Percentiles rank a stretch among this genome's conserved stretches.
phyloP scores from a whole-genome alignment of 2,329 filamentous ascomycete genomes.

The Aspergillus sp. region DNA sequence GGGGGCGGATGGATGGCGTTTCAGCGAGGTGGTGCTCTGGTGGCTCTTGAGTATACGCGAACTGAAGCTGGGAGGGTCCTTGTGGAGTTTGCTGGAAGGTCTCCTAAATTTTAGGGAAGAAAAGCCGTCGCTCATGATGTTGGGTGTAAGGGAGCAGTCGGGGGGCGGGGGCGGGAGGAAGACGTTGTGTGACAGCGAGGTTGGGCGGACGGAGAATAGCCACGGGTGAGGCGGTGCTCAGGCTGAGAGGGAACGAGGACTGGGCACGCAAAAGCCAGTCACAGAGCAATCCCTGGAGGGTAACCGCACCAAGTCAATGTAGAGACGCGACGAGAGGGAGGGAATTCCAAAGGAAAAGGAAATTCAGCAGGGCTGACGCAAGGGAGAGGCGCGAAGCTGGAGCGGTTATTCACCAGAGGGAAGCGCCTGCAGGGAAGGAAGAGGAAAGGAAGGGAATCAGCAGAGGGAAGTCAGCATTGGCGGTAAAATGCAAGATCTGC shows the following conservation, averaged over 20 bases:
- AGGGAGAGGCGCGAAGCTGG: slow-evolving; percentile 14
- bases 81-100: slow-evolving; percentile 35
- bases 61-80: slow-evolving; percentile 35
- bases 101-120: slow-evolving; percentile 32
- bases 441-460: slow-evolving; percentile 1
- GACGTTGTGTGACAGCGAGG: slow-evolving; percentile 4
- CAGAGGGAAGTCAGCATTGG: slow-evolving; percentile 9
- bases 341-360: slow-evolving; percentile 10
- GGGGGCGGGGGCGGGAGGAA: slow-evolving; percentile 19
- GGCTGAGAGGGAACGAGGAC: too few relatives aligned
- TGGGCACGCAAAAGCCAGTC: too few relatives aligned
- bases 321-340: slow-evolving; percentile 10
- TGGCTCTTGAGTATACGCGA: slow-evolving; percentile 35
- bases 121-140: slow-evolving; percentile 29
- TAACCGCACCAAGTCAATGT: slow-evolving; percentile 1
- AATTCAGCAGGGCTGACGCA: slow-evolving; percentile 7
- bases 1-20: slow-evolving; percentile 39
- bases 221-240: background rate
- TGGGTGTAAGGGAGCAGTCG: slow-evolving; percentile 16
- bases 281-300: too few relatives aligned
- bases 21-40: slow-evolving; percentile 35
- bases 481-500: too few relatives aligned
- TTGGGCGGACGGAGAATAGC: slow-evolving; percentile 1
- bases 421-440: slow-evolving; percentile 6
- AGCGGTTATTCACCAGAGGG: slow-evolving; percentile 12